Conservation (phyloP, 2,329 filamentous ascomycete species). For the Sclerotinia minor region DNA sequence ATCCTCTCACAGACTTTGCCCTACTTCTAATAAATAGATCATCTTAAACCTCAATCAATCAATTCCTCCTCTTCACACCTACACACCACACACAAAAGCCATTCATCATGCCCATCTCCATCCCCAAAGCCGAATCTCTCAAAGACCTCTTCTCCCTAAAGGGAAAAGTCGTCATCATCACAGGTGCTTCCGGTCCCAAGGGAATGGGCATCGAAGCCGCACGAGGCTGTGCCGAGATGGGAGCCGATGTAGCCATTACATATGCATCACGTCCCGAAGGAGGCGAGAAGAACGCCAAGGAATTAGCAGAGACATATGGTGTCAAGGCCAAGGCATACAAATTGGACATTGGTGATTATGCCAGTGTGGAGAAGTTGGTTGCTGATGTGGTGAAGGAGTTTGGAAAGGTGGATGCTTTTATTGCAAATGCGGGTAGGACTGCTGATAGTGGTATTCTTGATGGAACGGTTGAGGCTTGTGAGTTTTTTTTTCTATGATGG, state of each 20-base stretch:
- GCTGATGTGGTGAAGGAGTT: slow-evolving; percentile 66
- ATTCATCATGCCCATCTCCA: slow-evolving; percentile 54
- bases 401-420: slow-evolving; percentile 65
- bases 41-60: background rate
- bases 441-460: slow-evolving; percentile 69
- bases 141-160: slow-evolving; percentile 61
- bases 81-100: background rate
- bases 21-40: background rate
- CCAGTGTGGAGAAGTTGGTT: slow-evolving; percentile 53
- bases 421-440: slow-evolving; percentile 70
- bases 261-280: slow-evolving; percentile 62
- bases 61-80: background rate
- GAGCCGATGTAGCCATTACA: slow-evolving; percentile 65
- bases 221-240: slow-evolving; percentile 64
- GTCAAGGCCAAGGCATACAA: slow-evolving; percentile 69
- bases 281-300: slow-evolving; percentile 65
- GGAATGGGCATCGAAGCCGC: slow-evolving; percentile 69
- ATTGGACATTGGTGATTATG: slow-evolving; percentile 59
- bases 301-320: slow-evolving; percentile 59
- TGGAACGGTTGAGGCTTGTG: slow-evolving; percentile 63
- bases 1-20: background rate
- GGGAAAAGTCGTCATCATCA: slow-evolving; percentile 62
- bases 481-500: background rate
- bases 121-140: slow-evolving; percentile 59
- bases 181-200: slow-evolving; percentile 63